Percentiles rank a stretch among this genome's conserved stretches.
phyloP scores from a whole-genome alignment of 371 early-diverging fungal species.

The Mucor saturninus region DNA sequence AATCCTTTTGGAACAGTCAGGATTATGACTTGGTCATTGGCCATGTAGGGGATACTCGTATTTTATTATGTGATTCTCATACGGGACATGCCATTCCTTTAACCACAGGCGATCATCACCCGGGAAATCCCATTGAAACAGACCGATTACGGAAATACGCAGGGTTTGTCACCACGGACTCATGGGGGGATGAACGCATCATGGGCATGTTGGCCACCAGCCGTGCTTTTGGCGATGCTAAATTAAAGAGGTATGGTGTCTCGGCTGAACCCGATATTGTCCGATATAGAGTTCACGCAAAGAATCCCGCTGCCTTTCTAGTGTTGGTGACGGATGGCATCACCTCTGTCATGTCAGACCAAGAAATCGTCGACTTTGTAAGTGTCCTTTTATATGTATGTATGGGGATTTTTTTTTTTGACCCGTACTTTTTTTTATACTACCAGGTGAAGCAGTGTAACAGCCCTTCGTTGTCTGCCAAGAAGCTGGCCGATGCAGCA shows the following conservation, averaged over 20 bases:
- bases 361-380: constrained; percentile 79
- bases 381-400: constrained; percentile 21
- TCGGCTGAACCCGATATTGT: constrained; percentile 77
- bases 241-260: constrained; percentile 75
- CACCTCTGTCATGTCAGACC: constrained; percentile 76
- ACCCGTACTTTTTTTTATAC: too few relatives aligned
- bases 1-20: constrained; percentile 65
- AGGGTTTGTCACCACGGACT: constrained; percentile 71
- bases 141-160: constrained; percentile 65
- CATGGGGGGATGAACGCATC: constrained; percentile 79
- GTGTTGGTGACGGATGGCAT: constrained; percentile 77
- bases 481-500: constrained; percentile 66
- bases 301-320: constrained; percentile 54
- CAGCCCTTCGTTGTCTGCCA: constrained; percentile 64
- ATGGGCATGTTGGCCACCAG: constrained; percentile 76
- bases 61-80: constrained; percentile 60
- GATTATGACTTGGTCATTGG: constrained; percentile 60
- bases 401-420: background rate
- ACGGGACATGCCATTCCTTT: constrained; percentile 58
- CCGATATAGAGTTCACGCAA: constrained; percentile 37
- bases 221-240: constrained; percentile 76
- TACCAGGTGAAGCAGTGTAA: constrained; percentile 57
- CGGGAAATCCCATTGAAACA: constrained; percentile 59
- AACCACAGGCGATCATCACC: constrained; percentile 69
- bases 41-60: constrained; percentile 70